Base-by-base conservation (phyloP, 1,139 yeast genomes). In the Magnusiomyces tetraspermus region DNA sequence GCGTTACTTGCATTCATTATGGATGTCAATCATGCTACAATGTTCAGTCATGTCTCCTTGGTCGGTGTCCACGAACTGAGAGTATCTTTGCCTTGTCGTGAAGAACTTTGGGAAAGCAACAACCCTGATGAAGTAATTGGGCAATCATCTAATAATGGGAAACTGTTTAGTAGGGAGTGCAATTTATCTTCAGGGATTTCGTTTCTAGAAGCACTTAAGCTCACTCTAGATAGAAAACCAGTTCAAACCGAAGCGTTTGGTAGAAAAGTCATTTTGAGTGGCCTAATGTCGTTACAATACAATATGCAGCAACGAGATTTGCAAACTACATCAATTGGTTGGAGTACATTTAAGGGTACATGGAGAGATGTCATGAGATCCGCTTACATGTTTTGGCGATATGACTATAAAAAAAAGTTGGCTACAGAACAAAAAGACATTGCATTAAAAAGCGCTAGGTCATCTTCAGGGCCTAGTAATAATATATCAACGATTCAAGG, bases 1-100 rank as follows among this genome's bases (percentile, higher is more conserved):
- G 87, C 95, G 0, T 77, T 83, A 54, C 80, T 85, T 77, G 87
- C 92, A 2, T 87, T 87, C 65, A 83, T 83, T 61, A 72, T 85
- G 62, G 96, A 87, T 65, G 81, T 84, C 1, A 76, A 83, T 24
- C 94, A 87, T 67, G 85, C 88, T n/a, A 78, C 85, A 36, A 77
- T 85, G 52, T 86, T 85, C 68, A 85, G 95, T 4, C 95, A 87
- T 66, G 76, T 81, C 43, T 76, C 85, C 40, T 79, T 79, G 46
- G 73, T 87, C 46, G 76, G 81, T 53, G 83, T 87, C 33, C 84
- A 82, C 62, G 77, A 87, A 61, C 73, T 88, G 49, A 89, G 88
- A 61, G 69, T 83, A 57, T 76, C 82, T 46, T 71, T 87, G 63
- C 96, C 96, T 0, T 87, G 95, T 63, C 82, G 83, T 54, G 95